phyloP scores from a whole-genome alignment of 192 early-diverging fungal species.

The Entomortierella beljakovae region DNA sequence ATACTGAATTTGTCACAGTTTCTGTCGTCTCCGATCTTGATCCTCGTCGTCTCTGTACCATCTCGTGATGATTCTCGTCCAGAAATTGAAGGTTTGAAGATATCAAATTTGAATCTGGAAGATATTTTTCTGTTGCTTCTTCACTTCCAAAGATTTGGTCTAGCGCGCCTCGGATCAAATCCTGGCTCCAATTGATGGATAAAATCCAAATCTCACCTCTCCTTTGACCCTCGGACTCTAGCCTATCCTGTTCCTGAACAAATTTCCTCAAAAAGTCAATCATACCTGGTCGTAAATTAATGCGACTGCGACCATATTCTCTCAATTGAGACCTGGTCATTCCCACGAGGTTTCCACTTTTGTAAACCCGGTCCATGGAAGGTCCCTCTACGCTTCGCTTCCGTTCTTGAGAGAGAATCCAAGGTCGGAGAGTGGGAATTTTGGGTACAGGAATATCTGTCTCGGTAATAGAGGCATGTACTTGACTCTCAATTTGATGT shows the following conservation, averaged over 20 bases:
- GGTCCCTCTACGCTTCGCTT: constrained; percentile 44
- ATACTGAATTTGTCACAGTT: background rate
- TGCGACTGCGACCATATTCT: constrained; percentile 31
- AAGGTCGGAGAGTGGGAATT: constrained; percentile 37
- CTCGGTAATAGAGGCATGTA: constrained; percentile 29
- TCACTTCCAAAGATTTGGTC: constrained; percentile 52
- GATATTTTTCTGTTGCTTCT: constrained; percentile 21
- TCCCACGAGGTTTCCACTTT: constrained; percentile 44
- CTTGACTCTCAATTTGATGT: background rate
- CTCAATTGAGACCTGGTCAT: constrained; percentile 29
- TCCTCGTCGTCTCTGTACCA: constrained; percentile 15
- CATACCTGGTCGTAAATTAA: constrained; percentile 35
- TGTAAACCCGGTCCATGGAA: constrained; percentile 36
- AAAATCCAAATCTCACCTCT: constrained; percentile 39
- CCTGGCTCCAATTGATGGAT: constrained; percentile 50
- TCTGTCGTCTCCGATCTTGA: background rate
- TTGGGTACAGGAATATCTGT: constrained; percentile 30
- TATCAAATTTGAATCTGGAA: constrained; percentile 39
- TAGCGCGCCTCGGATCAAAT: constrained; percentile 47
- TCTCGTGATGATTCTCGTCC: constrained; percentile 22
- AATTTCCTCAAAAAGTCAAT: constrained; percentile 24
- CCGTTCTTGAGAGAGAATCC: constrained; percentile 46
- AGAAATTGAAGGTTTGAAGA: constrained; percentile 44
- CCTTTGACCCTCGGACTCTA: background rate
- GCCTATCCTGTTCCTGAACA: constrained; percentile 24